Evolutionary conservation across 2,329 filamentous ascomycete species (phyloP).

Genomic region (Grosmannia huntii): DNA sequence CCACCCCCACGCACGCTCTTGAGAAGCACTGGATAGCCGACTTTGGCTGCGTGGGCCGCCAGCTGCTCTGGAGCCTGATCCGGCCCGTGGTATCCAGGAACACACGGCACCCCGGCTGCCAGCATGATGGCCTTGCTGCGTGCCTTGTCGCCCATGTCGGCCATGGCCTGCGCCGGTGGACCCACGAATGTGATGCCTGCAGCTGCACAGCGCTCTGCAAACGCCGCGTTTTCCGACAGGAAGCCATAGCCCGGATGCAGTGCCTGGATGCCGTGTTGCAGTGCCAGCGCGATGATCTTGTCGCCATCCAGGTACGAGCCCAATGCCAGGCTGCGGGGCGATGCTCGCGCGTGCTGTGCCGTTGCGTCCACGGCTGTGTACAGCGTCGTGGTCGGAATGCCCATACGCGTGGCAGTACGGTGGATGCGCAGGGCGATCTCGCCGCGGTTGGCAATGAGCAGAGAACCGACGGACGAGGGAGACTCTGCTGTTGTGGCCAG

Average conservation of each 20-base stretch:
- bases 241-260: constrained; percentile 97
- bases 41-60: constrained; percentile 55
- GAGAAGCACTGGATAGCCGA: constrained; percentile 57
- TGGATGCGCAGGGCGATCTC: constrained; percentile 94
- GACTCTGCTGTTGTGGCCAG: constrained; percentile 1
- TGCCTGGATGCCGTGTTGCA: constrained; percentile 73
- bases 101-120: constrained; percentile 85
- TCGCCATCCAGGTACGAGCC: constrained; percentile 89
- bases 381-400: constrained; percentile 84
- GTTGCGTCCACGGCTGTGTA: constrained; percentile 85
- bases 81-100: constrained; percentile 84
- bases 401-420: constrained; percentile 73
- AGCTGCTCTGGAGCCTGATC: constrained; percentile 59
- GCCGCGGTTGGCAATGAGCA: constrained; percentile 91
- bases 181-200: constrained; percentile 92
- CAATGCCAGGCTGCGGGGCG: constrained; percentile 71
- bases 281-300: constrained; percentile 78
- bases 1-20: constrained; percentile 75
- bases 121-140: constrained; percentile 95
- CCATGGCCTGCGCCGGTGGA: constrained; percentile 67
- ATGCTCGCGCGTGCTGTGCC: constrained; percentile 79
- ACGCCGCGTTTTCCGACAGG: constrained; percentile 82
- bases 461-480: constrained; percentile 45
- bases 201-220: constrained; percentile 77
- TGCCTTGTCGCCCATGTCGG: constrained; percentile 90